These are phyloP conservation scores for Ophidiomyces ophidiicola DNA, from an alignment of 2,329 filamentous ascomycete species.

Conservation along the genomic window DNA sequence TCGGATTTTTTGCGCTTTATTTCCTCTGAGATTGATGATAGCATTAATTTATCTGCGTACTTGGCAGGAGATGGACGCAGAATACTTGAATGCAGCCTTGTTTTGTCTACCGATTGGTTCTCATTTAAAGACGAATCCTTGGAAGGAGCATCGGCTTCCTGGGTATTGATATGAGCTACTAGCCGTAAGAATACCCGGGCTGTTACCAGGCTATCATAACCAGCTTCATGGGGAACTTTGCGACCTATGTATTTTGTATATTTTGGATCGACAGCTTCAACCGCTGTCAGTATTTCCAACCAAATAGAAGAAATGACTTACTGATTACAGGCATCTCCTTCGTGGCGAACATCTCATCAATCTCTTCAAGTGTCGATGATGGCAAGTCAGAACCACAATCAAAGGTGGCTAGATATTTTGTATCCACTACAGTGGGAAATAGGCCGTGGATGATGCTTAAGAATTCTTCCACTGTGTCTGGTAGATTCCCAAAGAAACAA, in stretches of 20 bases:
- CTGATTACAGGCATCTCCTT: conserved; percentile 23
- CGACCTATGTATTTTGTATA: conserved; percentile 23
- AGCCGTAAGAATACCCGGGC: conserved; percentile 47
- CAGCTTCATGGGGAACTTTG: conserved; percentile 43
- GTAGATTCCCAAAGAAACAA: conserved; percentile 47
- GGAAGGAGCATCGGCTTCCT: conserved; percentile 11
- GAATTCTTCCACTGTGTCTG: conserved; percentile 45
- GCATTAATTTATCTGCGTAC: too few species aligned
- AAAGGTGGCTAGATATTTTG: conserved; percentile 51
- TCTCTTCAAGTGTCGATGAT: conserved; percentile 8
- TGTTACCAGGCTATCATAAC: conserved; percentile 51
- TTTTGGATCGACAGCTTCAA: conserved; percentile 22
- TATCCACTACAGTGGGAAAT: conserved; percentile 49
- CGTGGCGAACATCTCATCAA: conserved; percentile 17
- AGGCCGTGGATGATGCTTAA: conserved; percentile 38
- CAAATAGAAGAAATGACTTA: conserved; percentile 14
- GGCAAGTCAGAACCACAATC: conserved; percentile 30
- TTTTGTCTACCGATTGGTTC: not conserved
- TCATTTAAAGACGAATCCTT: not conserved
- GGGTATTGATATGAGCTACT: conserved; percentile 39
- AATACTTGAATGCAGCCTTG: too few species aligned
- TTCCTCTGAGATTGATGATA: too few species aligned
- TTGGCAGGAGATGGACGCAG: too few species aligned
- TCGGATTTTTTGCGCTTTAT: too few species aligned
- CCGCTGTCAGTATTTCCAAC: not conserved